Conservation (phyloP, 1,139 yeast genomes). For the Saccharomycopsis crataegensis region DNA sequence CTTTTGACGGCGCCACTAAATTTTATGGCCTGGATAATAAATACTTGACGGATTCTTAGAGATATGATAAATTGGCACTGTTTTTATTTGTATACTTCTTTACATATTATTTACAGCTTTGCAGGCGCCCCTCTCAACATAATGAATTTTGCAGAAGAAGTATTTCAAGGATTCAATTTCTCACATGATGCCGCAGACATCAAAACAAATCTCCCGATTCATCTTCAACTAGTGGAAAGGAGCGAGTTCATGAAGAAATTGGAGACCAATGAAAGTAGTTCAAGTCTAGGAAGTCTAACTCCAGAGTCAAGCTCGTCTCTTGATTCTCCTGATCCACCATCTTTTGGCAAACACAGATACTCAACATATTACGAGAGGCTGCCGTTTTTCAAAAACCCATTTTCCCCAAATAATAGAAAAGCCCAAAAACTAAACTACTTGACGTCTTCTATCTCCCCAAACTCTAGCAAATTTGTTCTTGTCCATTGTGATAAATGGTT, state of each 20-base stretch:
- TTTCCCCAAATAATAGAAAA: conserved; percentile 7
- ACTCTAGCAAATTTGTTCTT: conserved; percentile 48
- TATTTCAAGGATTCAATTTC: too few species aligned
- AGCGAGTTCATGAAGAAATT: conserved; percentile 15
- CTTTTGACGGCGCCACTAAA: too few species aligned
- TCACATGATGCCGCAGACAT: too few species aligned
- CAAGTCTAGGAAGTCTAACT: conserved; percentile 6
- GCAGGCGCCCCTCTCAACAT: too few species aligned
- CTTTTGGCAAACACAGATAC: conserved; percentile 15
- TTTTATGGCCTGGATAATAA: too few species aligned
- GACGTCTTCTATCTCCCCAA: conserved; percentile 51
- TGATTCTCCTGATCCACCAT: not conserved
- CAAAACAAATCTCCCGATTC: conserved; percentile 7
- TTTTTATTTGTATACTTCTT: too few species aligned
- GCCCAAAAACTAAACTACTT: conserved; percentile 25
- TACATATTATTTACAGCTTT: too few species aligned
- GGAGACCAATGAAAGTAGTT: conserved; percentile 1
- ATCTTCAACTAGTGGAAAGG: conserved; percentile 15
- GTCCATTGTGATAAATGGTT: conserved; percentile 67
- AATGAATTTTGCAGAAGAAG: too few species aligned
- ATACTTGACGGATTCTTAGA: too few species aligned
- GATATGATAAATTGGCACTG: too few species aligned
- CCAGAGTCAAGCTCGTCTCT: not conserved
- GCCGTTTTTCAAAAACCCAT: conserved; percentile 19
- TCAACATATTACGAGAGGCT: conserved; percentile 18